Base-by-base conservation (phyloP, 495 filamentous ascomycete genomes). In the Apodospora peruviana region DNA sequence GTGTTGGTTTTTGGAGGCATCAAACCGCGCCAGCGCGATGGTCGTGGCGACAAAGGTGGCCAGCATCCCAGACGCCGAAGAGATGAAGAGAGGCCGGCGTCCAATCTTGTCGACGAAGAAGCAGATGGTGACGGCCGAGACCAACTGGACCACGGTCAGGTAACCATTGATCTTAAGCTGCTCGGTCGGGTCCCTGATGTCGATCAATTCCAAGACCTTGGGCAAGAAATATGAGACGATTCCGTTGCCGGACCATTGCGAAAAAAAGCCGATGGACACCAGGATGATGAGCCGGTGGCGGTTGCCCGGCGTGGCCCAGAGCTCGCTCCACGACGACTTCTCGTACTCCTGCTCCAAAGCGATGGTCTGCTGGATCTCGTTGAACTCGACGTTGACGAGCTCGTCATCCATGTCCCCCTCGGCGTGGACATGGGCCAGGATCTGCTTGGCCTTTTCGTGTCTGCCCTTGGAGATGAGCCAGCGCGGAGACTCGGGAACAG, bases 11-110 rank as follows among this genome's bases (percentile, higher is more conserved):
- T 32, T 38, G 27, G 10, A 36, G 14, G 34, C 19, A 1, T 70
- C 65, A 34, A 72, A 79, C 10, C 68, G 63, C 5, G 77, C 77
- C 3, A 72, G 72, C 32, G 76, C 72, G 24, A 77, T 69, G 2
- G 76, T 81, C 46, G 73, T 73, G 58, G 71, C 43, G 66, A 72
- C 55, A 64, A 73, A 57, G 57, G 73, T 72, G 48, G 74, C 60
- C 10, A 76, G 64, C 77, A 82, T 83, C 20, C 77, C 76, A 16
- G 63, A 61, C 1, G 70, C 71, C 32, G 76, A 72, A 24, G 65
- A 62, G 3, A 84, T 58, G 52, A 73, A 74, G 16, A 77, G 62
- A 1, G 60, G 58, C n/a, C 72, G 63, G 17, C 76, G 61, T 2
- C 76, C 75, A 35, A 79, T 38, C 39, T 59, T 61, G 53, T 75